Conservation (phyloP, 805 yeast genomes). For the Candida schatavii region DNA sequence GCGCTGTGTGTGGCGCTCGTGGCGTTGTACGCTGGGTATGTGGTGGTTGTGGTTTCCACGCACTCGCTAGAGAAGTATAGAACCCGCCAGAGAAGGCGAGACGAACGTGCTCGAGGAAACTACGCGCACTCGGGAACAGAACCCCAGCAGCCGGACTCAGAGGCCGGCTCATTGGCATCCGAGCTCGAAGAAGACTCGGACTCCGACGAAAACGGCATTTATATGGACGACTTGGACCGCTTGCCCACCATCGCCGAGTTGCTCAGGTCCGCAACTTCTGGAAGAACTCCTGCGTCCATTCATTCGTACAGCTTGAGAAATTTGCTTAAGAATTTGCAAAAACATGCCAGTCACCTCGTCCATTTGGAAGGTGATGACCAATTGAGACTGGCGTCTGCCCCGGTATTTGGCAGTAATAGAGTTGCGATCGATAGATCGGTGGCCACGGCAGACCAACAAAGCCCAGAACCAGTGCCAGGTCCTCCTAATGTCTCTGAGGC, state of each 20-base stretch:
- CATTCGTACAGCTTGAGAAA: constrained; percentile 27
- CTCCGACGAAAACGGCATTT: constrained; percentile 17
- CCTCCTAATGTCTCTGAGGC: constrained; percentile 2
- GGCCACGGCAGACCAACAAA: no score
- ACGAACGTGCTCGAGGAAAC: constrained; percentile 22
- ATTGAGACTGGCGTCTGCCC: constrained; percentile 12
- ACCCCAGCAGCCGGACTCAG: background rate
- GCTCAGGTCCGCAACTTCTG: background rate
- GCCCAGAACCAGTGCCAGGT: background rate
- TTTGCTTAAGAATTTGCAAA: constrained; percentile 30
- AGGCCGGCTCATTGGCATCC: background rate
- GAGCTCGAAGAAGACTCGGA: constrained; percentile 1
- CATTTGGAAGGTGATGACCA: constrained; percentile 8
- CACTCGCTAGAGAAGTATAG: constrained; percentile 19
- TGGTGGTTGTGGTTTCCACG: constrained; percentile 40
- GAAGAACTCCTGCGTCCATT: background rate
- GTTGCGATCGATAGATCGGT: background rate
- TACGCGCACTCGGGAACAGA: constrained; percentile 5
- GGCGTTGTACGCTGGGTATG: constrained; percentile 55
- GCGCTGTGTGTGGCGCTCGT: constrained; percentile 60
- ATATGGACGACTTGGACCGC: constrained; percentile 16
- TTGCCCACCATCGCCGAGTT: constrained; percentile 30
- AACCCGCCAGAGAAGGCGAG: constrained; percentile 12
- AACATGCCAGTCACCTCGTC: constrained; percentile 18
- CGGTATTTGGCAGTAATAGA: constrained; percentile 1